Conservation (phyloP, 2,329 filamentous ascomycete genomes). For the Cladophialophora yegresii region DNA sequence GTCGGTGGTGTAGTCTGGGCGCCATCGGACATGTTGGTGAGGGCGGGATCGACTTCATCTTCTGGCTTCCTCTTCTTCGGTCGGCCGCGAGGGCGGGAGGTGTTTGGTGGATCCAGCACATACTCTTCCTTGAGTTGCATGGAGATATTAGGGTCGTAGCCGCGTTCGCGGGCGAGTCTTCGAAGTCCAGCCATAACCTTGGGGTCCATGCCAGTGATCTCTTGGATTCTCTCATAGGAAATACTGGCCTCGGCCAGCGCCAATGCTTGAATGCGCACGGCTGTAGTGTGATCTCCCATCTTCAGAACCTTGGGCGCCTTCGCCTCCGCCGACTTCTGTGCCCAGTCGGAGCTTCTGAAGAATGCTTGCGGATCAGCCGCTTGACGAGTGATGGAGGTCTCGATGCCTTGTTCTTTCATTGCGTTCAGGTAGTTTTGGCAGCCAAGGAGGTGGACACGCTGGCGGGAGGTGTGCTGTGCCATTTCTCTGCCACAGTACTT, state of each 20-base stretch:
- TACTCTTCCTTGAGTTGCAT: conserved; percentile 39
- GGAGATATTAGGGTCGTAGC: conserved; percentile 36
- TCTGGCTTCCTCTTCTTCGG: conserved; percentile 37
- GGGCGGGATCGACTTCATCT: conserved; percentile 40
- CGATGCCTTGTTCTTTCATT: conserved; percentile 37
- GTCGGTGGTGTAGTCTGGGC: conserved; percentile 11
- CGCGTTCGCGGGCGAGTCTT: conserved; percentile 36
- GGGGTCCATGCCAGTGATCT: conserved; percentile 37
- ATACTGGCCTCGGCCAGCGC: conserved; percentile 37
- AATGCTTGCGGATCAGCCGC: conserved; percentile 36
- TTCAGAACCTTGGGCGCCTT: conserved; percentile 36
- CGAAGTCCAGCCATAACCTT: conserved; percentile 36
- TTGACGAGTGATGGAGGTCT: conserved; percentile 37
- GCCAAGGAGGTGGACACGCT: conserved; percentile 37
- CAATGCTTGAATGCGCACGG: conserved; percentile 36
- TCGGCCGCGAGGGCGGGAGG: conserved; percentile 34
- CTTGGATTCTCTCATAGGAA: conserved; percentile 36
- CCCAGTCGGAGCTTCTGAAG: conserved; percentile 32
- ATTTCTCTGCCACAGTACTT: conserved; percentile 38
- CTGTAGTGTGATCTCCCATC: conserved; percentile 36
- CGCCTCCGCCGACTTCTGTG: conserved; percentile 30
- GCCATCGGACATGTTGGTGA: conserved; percentile 26
- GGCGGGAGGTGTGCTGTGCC: conserved; percentile 38
- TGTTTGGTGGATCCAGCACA: conserved; percentile 36
- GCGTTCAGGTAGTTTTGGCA: conserved; percentile 37